Evolutionary conservation across 768 basidiomycete genomes (phyloP), one percentile per base, ranked within the genome.

Genomic region (Pleurotus citrinopileatus): DNA sequence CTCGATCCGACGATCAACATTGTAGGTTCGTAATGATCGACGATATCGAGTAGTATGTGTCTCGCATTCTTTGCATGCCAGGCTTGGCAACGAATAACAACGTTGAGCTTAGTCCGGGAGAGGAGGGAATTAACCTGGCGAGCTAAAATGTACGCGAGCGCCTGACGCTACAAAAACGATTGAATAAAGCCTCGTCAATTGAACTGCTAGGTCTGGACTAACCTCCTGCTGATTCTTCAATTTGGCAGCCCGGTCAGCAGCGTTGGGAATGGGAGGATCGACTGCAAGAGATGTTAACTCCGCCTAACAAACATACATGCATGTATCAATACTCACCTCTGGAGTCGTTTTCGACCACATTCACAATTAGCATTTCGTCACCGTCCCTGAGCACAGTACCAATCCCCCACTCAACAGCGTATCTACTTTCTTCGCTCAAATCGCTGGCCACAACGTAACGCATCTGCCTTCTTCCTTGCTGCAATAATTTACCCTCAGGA

Each of bases 361-460:
- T 93, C 0, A 97, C 89, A 55, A 98, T 78, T 56, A 95, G 77
- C 86, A 94, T 74, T 70, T 95, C 91, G 62, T 99, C 97, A 2
- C 96, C 96, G 69, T 98, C 94, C 57, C 94, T 74, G 56, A 97
- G 73, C 2, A 98, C 96, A 0, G 96, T 98, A 2, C 95, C 96
- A 52, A 98, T 95, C 8, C 91, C 93, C 97, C 96, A 99, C 68
- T 98, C 95, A 4, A 98, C 83, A 0, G 97, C 97, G 68, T 95
- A 99, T 28, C 88, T 78, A 68, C 86, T 88, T 72, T 99, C 96
- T 60, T 97, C 92, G 56, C 90, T 93, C 61, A 98, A 67, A 78
- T 99, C 97, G 64, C 94, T 97, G 4, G 94, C 90, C 19, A 98
- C 87, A 9, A 97, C 76, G 68, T 98, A 99, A 56, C 81, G 79